A percentile compares a stretch with the other conserved stretches of the same genome.
Evolutionary conservation across 2,329 filamentous ascomycete species (phyloP).

Genomic region (Fusarium sp.): DNA sequence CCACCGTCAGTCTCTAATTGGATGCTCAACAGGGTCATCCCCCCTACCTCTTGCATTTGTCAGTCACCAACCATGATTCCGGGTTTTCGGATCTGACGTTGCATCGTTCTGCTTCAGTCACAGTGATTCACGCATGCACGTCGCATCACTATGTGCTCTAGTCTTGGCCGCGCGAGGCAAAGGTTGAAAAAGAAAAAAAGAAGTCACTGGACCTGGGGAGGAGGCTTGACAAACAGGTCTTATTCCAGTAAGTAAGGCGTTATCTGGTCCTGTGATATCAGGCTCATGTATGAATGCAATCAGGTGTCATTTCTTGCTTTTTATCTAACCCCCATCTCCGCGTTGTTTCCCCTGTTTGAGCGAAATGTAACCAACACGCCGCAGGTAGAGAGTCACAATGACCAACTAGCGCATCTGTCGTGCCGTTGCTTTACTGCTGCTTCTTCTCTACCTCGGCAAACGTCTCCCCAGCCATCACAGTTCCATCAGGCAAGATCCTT

Average conservation of each 20-base stretch:
- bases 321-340: not conserved
- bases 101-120: slow-evolving; percentile 16
- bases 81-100: slow-evolving; percentile 23
- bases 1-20: slow-evolving; percentile 12
- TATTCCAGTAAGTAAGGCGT: not conserved
- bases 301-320: slow-evolving; percentile 15
- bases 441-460: slow-evolving; percentile 34
- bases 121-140: slow-evolving; percentile 7
- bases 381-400: not conserved
- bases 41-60: not conserved
- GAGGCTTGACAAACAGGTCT: not conserved
- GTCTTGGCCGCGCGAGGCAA: not conserved
- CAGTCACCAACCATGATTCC: slow-evolving; percentile 9
- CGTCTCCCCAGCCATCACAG: slow-evolving; percentile 43
- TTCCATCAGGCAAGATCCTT: slow-evolving; percentile 52
- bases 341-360: not conserved
- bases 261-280: not conserved
- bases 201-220: not conserved
- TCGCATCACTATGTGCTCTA: not conserved
- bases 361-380: not conserved
- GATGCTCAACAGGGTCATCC: not conserved
- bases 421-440: slow-evolving; percentile 16
- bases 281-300: not conserved
- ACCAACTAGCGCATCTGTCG: not conserved
- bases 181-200: not conserved